A percentile compares a stretch with the other conserved stretches of the same genome.
Evolutionary conservation across 2,329 filamentous ascomycete genomes (phyloP).

Genomic region (Curvularia eragrostidis): DNA sequence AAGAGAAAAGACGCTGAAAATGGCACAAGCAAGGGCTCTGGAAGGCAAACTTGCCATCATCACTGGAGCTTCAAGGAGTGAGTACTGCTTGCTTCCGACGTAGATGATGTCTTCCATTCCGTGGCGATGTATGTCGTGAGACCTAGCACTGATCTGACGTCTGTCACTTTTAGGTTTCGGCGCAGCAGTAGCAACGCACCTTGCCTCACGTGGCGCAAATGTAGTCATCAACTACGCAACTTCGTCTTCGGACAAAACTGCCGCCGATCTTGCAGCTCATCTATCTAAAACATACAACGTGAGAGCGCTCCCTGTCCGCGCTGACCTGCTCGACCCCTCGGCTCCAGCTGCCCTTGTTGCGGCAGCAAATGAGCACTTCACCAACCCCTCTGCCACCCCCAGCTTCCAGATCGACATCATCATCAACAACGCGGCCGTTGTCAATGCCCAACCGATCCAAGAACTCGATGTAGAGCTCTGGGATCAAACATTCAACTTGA

Average conservation of each 20-base stretch:
- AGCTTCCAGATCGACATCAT: constrained; percentile 15
- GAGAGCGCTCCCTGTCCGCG: constrained; percentile 13
- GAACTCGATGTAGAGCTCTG: constrained; percentile 13
- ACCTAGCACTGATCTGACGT: not conserved
- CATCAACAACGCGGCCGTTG: constrained; percentile 15
- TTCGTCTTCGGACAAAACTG: constrained; percentile 7
- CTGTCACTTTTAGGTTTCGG: constrained; percentile 11
- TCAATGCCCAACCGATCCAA: constrained; percentile 14
- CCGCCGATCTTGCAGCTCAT: constrained; percentile 11
- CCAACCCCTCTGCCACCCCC: constrained; percentile 5
- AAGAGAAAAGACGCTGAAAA: not conserved
- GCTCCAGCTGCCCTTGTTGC: constrained; percentile 13
- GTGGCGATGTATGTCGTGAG: not conserved
- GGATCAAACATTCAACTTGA: constrained; percentile 16
- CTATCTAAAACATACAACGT: constrained; percentile 16
- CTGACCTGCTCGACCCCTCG: constrained; percentile 12
- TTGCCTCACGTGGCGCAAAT: constrained; percentile 13
- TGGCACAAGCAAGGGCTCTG: constrained; percentile 7
- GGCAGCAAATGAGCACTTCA: constrained; percentile 12
- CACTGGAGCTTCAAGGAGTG: constrained; percentile 15
- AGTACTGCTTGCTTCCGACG: not conserved
- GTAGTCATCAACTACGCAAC: constrained; percentile 17
- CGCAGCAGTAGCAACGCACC: constrained; percentile 13
- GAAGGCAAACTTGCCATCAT: constrained; percentile 17
- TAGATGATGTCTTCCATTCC: not conserved